Conservation (phyloP, 192 early-diverging fungal genomes). For the Nowakowskiella sp. region DNA sequence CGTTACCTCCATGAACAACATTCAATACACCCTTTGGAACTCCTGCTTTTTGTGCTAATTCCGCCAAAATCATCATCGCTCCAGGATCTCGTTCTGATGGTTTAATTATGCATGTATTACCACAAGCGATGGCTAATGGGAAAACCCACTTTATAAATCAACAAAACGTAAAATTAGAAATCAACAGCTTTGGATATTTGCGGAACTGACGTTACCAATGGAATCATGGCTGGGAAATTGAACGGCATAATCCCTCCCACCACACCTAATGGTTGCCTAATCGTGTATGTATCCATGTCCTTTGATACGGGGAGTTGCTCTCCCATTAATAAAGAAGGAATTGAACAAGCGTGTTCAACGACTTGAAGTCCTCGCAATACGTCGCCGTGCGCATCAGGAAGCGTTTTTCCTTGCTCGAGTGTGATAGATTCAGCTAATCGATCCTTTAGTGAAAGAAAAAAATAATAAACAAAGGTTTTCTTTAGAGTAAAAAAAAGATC, state of each 20-base stretch:
- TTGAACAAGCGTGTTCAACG: conserved; percentile 73
- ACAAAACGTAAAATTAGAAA: conserved; percentile 27
- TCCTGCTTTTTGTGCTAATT: conserved; percentile 81
- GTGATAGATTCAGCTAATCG: conserved; percentile 73
- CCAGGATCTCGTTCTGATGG: conserved; percentile 92
- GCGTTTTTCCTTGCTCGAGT: conserved; percentile 86
- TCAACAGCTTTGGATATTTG: neutral
- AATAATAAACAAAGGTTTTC: conserved; percentile 36
- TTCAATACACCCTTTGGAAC: conserved; percentile 87
- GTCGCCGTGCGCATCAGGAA: conserved; percentile 86
- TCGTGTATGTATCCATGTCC: conserved; percentile 95
- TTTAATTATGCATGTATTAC: conserved; percentile 88
- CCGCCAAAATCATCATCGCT: conserved; percentile 80
- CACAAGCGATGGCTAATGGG: conserved; percentile 85
- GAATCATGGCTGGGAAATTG: conserved; percentile 94
- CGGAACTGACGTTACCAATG: conserved; percentile 23
- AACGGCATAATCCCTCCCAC: conserved; percentile 91
- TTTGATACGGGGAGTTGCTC: conserved; percentile 70
- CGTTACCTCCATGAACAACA: conserved; percentile 73
- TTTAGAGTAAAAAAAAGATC: conserved; percentile 5
- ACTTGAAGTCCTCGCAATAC: conserved; percentile 87
- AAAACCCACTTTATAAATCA: conserved; percentile 80
- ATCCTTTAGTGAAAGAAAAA: conserved; percentile 37
- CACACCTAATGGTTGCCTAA: conserved; percentile 86
- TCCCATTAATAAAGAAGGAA: conserved; percentile 77